Evolutionary conservation across 345 rosid species (phyloP).

Genomic region (Eucalyptus sp.): DNA sequence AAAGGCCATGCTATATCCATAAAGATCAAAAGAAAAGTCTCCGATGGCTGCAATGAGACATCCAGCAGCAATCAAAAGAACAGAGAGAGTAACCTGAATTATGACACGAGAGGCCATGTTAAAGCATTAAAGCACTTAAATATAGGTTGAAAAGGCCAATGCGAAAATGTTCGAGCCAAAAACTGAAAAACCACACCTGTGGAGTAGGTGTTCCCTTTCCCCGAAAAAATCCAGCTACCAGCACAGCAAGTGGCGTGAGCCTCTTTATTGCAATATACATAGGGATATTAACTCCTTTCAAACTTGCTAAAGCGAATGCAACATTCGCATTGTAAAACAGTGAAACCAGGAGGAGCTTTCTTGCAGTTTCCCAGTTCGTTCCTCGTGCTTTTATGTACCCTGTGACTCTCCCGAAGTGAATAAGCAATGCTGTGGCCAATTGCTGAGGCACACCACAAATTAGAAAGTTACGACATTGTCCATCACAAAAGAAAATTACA

Average conservation of each 20-base stretch:
- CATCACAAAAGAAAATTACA: background rate
- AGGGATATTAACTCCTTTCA: slow-evolving; percentile 95
- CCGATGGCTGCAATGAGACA: slow-evolving; percentile 86
- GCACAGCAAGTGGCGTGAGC: slow-evolving; percentile 88
- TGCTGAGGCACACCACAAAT: slow-evolving; percentile 40
- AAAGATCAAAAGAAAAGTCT: slow-evolving; percentile 88
- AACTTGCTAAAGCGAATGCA: slow-evolving; percentile 93
- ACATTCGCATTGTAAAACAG: slow-evolving; percentile 96
- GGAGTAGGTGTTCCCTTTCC: slow-evolving; percentile 76
- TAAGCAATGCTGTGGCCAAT: slow-evolving; percentile 75
- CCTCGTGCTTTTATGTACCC: slow-evolving; percentile 64
- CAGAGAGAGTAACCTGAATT: slow-evolving; percentile 80
- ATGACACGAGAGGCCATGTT: background rate
- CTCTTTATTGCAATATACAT: slow-evolving; percentile 98
- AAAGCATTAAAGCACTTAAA: background rate
- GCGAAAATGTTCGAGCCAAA: background rate
- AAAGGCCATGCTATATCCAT: slow-evolving; percentile 86
- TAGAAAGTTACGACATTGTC: background rate
- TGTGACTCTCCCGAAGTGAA: slow-evolving; percentile 53
- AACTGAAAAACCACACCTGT: slow-evolving; percentile 33
- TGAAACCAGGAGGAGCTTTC: slow-evolving; percentile 72
- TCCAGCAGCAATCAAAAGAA: slow-evolving; percentile 74
- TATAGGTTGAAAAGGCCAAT: background rate
- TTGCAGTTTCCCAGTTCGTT: slow-evolving; percentile 49
- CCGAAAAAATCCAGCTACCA: slow-evolving; percentile 52